A percentile compares a stretch with the other conserved stretches of the same genome.
Conservation (phyloP, 2,329 filamentous ascomycete genomes). For the Herpotrichia juniperi region DNA sequence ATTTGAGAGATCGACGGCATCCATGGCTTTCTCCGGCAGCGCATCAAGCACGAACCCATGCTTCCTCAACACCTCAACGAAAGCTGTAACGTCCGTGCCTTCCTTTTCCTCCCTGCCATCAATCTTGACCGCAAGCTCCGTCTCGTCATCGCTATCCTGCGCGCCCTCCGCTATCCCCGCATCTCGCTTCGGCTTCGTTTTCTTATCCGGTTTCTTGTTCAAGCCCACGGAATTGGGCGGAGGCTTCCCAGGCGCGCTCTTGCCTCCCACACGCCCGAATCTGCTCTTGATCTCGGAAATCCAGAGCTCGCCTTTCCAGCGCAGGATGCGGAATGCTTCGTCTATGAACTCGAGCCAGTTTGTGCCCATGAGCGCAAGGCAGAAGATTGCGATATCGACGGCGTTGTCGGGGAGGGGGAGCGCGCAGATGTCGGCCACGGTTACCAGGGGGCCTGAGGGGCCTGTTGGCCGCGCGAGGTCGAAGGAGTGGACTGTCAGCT, state of each 20-base stretch:
- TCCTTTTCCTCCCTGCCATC: conserved; percentile 69
- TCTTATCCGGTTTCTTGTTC: conserved; percentile 28
- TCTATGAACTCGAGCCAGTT: conserved; percentile 98
- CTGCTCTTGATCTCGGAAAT: conserved; percentile 95
- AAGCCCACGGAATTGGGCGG: conserved; percentile 70
- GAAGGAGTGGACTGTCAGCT: conserved; percentile 79
- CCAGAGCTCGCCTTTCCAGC: conserved; percentile 96
- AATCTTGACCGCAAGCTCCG: conserved; percentile 68
- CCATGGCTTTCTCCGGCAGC: conserved; percentile 59
- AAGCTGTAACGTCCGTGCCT: conserved; percentile 86
- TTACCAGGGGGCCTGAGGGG: conserved; percentile 76
- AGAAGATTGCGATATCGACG: conserved; percentile 91
- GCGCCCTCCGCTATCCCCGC: conserved; percentile 56
- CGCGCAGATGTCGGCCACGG: conserved; percentile 84
- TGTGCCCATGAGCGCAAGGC: conserved; percentile 96
- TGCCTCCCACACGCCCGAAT: conserved; percentile 67
- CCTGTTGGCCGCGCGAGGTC: conserved; percentile 81
- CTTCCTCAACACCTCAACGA: conserved; percentile 80
- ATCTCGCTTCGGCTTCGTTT: conserved; percentile 51
- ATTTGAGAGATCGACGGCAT: conserved; percentile 80
- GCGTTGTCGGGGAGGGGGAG: conserved; percentile 76
- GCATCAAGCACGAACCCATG: conserved; percentile 80
- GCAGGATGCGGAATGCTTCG: conserved; percentile 89
- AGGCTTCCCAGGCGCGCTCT: conserved; percentile 53
- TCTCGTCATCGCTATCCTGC: conserved; percentile 60